Conservation (phyloP, 140 eudicot genomes). For the Oenanthe javanica region DNA sequence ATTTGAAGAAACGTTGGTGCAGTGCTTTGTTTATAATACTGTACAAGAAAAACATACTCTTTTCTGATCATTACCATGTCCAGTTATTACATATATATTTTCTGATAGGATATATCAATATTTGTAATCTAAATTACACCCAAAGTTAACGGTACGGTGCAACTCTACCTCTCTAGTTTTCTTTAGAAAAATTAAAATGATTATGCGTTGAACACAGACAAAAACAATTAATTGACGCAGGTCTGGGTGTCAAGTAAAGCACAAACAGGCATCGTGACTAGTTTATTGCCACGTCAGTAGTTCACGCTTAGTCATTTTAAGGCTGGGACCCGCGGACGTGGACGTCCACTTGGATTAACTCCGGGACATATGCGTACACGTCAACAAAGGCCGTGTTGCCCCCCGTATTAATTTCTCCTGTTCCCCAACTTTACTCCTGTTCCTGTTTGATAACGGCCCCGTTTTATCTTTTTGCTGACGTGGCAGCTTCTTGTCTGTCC, state of each 20-base stretch:
- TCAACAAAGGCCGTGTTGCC: not conserved
- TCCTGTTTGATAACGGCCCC: not conserved
- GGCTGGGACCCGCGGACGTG: not conserved
- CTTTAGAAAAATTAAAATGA: not conserved
- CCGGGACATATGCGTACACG: not conserved
- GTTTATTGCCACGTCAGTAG: not conserved
- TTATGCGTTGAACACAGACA: not conserved
- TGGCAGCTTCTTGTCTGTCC: not conserved
- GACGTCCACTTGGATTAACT: slow-evolving; percentile 9
- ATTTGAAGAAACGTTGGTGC: too few species aligned
- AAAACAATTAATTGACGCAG: not conserved
- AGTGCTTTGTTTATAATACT: too few species aligned
- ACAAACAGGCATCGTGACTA: not conserved
- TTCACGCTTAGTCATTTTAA: not conserved
- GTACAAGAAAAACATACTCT: too few species aligned
- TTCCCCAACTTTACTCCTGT: not conserved
- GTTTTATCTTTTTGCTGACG: not conserved
- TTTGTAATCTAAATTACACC: too few species aligned
- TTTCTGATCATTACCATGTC: too few species aligned
- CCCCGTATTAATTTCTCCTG: not conserved
- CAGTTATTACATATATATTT: too few species aligned
- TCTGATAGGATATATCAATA: too few species aligned
- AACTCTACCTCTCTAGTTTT: not conserved
- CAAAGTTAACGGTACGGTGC: not conserved
- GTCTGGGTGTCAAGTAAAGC: not conserved